Evolutionary conservation across 148 eudicot genomes (phyloP), one percentile per base, ranked within the genome.

Genomic region (Mesembryanthemum crystallinum): DNA sequence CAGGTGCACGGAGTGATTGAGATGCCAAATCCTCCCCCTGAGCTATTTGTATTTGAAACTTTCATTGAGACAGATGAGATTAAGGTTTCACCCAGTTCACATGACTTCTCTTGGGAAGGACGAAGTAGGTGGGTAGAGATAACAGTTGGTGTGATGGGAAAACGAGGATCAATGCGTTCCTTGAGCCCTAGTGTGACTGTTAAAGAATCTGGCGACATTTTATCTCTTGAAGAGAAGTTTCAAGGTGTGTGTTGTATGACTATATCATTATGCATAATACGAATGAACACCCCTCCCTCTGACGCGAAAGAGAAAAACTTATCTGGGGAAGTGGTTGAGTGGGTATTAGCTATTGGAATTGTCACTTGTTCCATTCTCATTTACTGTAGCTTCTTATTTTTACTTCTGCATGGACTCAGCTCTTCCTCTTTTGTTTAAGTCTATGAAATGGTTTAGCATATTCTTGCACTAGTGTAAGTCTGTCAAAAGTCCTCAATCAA

Each of bases 1-100:
- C 83, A 93, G 98, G 88, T 88, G 67, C 98, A 93, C 79, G 98
- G 98, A 73, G 69, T 79, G 77, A 89, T 93, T 73, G 98, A 93
- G 86, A 93, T 93, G 96, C 96, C 98, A 64, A 82, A 79, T 78
- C 98, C 97, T 83, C 94, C 98, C 71, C 96, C 94, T 33, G 92
- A 88, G 80, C 73, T 55, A 54, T 73, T 93, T 67, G 87, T 93
- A 75, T 93, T 93, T 83, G 98, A 93, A 78, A 94, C 98, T 70
- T 91, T 91, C 79, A 77, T 93, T 76, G 96, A 93, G 83, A 93
- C 98, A 29, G 94, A 91, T 78, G 96, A 89, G 77, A 93, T 93
- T 51, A 86, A 81, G 73, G 77, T 93, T 81, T 87, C 92, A 51
- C 83, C 98, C 49, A 82, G 76, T 76, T 82, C 84, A 39, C 86